phyloP scores from a whole-genome alignment of 2,329 filamentous ascomycete species.

The Aspergillus fumigatus region DNA sequence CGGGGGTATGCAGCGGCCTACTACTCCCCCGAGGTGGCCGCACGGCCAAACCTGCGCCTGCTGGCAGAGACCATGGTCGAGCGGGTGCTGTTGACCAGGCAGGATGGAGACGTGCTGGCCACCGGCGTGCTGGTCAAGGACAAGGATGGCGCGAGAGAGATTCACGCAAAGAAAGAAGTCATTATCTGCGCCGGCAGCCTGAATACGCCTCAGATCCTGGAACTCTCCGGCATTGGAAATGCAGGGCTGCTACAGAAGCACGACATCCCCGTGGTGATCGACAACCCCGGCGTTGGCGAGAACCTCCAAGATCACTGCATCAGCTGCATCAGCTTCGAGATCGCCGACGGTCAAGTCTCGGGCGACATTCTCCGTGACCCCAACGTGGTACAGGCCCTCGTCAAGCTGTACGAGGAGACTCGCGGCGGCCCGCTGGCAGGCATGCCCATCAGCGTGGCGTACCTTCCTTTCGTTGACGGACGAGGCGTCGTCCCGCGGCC shows the following conservation, averaged over 20 bases:
- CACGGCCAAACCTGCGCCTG: conserved; percentile 44
- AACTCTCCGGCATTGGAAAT: conserved; percentile 58
- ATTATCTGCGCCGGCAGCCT: conserved; percentile 56
- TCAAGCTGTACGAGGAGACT: conserved; percentile 20
- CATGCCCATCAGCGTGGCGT: conserved; percentile 21
- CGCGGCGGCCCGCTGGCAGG: conserved; percentile 20
- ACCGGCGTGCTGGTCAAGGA: conserved; percentile 16
- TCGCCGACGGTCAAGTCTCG: conserved; percentile 19
- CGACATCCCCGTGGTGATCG: conserved; percentile 41
- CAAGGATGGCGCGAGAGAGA: conserved; percentile 22
- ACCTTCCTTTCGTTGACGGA: conserved; percentile 22
- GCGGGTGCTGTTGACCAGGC: conserved; percentile 41
- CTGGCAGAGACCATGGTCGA: conserved; percentile 45
- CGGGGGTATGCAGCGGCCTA: conserved; percentile 41
- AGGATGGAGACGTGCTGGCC: conserved; percentile 14
- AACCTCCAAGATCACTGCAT: conserved; percentile 49
- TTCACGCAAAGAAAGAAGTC: conserved; percentile 47
- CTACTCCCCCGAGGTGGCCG: conserved; percentile 36
- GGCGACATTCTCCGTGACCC: conserved; percentile 22
- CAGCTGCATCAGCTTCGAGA: conserved; percentile 22
- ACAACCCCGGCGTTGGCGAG: conserved; percentile 45
- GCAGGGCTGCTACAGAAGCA: conserved; percentile 38
- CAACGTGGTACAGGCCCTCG: conserved; percentile 12
- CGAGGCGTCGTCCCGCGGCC: conserved; percentile 10
- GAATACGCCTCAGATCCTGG: conserved; percentile 54